Conservation (phyloP, 148 eudicot species). For the Spergularia marina region DNA sequence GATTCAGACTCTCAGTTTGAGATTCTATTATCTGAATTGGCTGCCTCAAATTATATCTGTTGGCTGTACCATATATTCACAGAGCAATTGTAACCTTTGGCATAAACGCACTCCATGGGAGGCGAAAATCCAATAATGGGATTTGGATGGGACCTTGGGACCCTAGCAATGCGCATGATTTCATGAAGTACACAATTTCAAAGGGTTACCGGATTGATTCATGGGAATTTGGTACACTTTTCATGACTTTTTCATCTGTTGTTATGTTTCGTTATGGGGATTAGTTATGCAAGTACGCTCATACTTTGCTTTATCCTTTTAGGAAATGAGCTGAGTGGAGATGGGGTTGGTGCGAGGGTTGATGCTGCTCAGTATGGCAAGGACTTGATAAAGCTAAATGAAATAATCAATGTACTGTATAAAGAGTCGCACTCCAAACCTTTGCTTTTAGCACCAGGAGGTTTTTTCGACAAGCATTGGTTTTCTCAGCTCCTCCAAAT, state of each 20-base stretch:
- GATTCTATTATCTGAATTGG: neutral
- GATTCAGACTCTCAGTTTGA: constrained; percentile 12
- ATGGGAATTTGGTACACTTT: constrained; percentile 89
- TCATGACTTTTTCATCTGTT: neutral
- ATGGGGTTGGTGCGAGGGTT: constrained; percentile 73
- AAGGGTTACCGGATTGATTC: constrained; percentile 86
- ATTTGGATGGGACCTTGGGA: constrained; percentile 83
- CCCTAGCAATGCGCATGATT: constrained; percentile 61
- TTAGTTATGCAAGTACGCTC: neutral
- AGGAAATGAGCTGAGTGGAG: constrained; percentile 94
- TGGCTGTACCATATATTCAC: constrained; percentile 22
- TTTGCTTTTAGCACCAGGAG: constrained; percentile 78
- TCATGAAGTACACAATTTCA: constrained; percentile 72
- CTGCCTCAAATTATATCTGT: neutral
- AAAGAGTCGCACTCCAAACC: constrained; percentile 45
- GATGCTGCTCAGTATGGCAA: constrained; percentile 64
- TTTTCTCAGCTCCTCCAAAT: constrained; percentile 58
- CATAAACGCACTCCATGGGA: constrained; percentile 82
- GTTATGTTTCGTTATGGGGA: neutral
- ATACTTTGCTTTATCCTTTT: constrained; percentile 14
- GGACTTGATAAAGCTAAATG: constrained; percentile 57
- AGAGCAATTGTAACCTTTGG: constrained; percentile 82
- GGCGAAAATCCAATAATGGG: constrained; percentile 31
- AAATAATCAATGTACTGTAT: constrained; percentile 52
- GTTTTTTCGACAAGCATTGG: constrained; percentile 76